Evolutionary conservation across 768 basidiomycete species (phyloP), one percentile per base, ranked within the genome.

Genomic region (Phylloporus sp.): DNA sequence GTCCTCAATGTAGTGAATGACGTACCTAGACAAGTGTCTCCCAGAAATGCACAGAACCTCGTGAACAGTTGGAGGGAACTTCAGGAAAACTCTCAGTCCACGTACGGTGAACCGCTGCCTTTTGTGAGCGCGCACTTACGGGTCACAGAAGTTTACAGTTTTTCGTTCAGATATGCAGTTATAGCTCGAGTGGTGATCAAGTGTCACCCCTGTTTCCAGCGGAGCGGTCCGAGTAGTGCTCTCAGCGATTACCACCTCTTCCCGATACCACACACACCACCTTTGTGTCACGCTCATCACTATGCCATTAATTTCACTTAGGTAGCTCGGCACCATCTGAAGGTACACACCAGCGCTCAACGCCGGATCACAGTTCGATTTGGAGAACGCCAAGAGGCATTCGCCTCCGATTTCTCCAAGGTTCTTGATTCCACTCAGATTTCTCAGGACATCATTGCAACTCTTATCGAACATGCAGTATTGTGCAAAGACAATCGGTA

Each of bases 341-440:
- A 11, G 10, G 12, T 20, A 11, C 18, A 20, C 38, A 8, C n/a
- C 24, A 26, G 26, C 4, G 9, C 32, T 48, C n/a, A 56, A 10
- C 22, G n/a, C n/a, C n/a, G 23, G 24, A 22, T 5, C 23, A 32
- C 36, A 61, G 56, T 12, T 60, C 10, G 49, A 49, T 10, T 62
- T 61, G 34, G 60, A 60, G 24, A 59, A 62, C 23, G 69, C 68
- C 41, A 64, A 62, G 31, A 72, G 55, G 62, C 58, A 6, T 73
- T 76, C 48, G 58, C 68, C 27, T 68, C 75, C 15, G 78, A 83
- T 53, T 80, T 86, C 60, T 82, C 83, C 46, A 78, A 81, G 74
- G 84, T 80, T n/a, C 42, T 22, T 16, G 12, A 28, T 20, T 12
- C 15, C n/a, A 40, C 18, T n/a, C 8, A 23, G n/a, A 11, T 18